Conservation (phyloP, 805 yeast species). For the Candida xyloterini region DNA sequence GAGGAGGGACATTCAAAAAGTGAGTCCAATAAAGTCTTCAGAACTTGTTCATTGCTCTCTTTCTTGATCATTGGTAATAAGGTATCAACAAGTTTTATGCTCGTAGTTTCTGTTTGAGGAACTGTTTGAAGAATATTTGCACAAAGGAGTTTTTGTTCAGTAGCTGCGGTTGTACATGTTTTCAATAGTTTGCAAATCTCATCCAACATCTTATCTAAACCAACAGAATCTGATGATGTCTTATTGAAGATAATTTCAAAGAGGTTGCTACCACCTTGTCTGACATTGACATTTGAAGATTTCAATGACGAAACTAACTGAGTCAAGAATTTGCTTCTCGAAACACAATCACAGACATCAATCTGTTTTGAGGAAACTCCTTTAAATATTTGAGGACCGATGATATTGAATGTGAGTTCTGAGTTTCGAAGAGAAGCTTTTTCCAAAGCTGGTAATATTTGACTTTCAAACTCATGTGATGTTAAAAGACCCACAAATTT, state of each 20-base stretch:
- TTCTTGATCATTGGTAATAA: conserved; percentile 56
- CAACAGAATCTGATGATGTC: conserved; percentile 24
- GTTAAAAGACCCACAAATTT: conserved; percentile 12
- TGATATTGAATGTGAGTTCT: conserved; percentile 56
- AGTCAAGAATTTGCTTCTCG: conserved; percentile 42
- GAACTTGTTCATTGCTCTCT: conserved; percentile 71
- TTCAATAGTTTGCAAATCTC: conserved; percentile 60
- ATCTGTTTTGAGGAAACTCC: conserved; percentile 31
- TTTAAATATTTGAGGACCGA: conserved; percentile 50
- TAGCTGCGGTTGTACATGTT: conserved; percentile 48
- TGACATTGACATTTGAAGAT: conserved; percentile 66
- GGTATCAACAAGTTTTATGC: conserved; percentile 37
- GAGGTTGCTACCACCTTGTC: conserved; percentile 44
- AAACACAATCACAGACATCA: conserved; percentile 41
- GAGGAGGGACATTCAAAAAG: conserved; percentile 44
- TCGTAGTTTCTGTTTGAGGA: conserved; percentile 21
- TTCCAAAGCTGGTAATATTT: conserved; percentile 53
- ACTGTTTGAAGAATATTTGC: conserved; percentile 41
- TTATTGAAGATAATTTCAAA: conserved; percentile 26
- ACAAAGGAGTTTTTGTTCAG: conserved; percentile 62
- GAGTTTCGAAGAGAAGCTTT: conserved; percentile 77
- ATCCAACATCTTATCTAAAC: conserved; percentile 39
- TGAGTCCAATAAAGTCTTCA: conserved; percentile 47
- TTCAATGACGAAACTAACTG: conserved; percentile 58
- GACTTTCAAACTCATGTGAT: conserved; percentile 11